Percentiles rank a stretch among this genome's conserved stretches.
These are phyloP conservation scores for Cunninghamia lanceolata DNA, from an alignment of 75 land plant species.

Conservation along the genomic window DNA sequence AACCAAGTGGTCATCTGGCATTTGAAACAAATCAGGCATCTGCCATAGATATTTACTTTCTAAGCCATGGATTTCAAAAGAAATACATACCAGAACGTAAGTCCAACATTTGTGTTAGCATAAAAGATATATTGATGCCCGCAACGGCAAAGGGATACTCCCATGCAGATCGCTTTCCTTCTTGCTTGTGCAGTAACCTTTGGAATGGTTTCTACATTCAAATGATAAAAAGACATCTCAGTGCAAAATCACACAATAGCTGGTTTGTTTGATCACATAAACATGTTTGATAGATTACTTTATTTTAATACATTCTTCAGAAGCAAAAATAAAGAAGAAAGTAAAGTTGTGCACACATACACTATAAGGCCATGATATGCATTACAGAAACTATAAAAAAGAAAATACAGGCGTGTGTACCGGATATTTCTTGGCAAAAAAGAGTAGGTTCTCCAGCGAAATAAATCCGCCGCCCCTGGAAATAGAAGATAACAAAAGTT, in stretches of 20 bases:
- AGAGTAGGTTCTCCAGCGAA: conserved; percentile 49
- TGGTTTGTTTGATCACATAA: background rate
- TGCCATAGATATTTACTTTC: background rate
- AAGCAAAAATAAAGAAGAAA: background rate
- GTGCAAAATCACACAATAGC: background rate
- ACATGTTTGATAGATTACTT: background rate
- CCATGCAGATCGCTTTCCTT: conserved; percentile 49
- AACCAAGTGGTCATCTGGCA: background rate
- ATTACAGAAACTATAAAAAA: background rate
- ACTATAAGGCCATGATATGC: background rate
- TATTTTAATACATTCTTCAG: background rate
- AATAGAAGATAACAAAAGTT: background rate
- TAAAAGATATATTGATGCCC: conserved; percentile 51
- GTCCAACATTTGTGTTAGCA: conserved; percentile 56
- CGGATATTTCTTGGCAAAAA: conserved; percentile 48
- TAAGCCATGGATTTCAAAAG: background rate
- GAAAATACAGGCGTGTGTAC: conserved; percentile 10
- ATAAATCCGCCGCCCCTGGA: conserved; percentile 53
- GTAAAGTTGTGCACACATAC: background rate
- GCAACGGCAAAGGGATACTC: conserved; percentile 66
- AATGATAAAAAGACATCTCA: background rate
- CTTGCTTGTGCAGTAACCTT: conserved; percentile 37
- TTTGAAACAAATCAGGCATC: background rate
- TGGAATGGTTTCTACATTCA: conserved; percentile 33
- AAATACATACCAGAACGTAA: conserved; percentile 27